phyloP scores from a whole-genome alignment of 495 filamentous ascomycete species.

The Hypoxylon perforatum region DNA sequence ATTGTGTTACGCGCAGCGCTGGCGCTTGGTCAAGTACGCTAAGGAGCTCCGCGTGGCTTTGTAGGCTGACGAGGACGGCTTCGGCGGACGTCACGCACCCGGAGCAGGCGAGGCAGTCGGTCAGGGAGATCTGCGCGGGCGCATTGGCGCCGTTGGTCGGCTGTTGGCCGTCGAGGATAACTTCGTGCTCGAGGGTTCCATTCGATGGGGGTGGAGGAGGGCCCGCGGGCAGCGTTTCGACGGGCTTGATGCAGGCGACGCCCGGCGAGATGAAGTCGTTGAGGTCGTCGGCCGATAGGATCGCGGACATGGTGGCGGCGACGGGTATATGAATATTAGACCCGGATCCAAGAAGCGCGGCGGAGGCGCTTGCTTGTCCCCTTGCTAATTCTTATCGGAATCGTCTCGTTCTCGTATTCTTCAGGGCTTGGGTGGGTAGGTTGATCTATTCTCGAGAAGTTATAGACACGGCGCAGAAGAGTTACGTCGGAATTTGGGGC shows the following conservation, averaged over 20 bases:
- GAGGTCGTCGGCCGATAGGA: slow-evolving; percentile 93
- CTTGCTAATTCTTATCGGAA: not conserved
- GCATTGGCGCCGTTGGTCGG: slow-evolving; percentile 50
- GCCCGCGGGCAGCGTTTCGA: slow-evolving; percentile 81
- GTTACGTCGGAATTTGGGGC: not conserved
- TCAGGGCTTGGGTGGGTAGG: not conserved
- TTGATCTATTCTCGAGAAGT: not conserved
- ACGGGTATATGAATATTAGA: slow-evolving; percentile 6
- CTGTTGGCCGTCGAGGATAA: slow-evolving; percentile 89
- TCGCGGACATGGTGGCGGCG: slow-evolving; percentile 82
- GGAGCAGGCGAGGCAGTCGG: slow-evolving; percentile 96
- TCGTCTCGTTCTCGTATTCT: not conserved
- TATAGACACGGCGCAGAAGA: not conserved
- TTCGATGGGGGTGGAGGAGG: slow-evolving; percentile 26
- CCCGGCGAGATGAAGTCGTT: slow-evolving; percentile 99
- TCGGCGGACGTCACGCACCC: slow-evolving; percentile 98
- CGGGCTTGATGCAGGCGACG: slow-evolving; percentile 96
- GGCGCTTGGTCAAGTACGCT: slow-evolving; percentile 77
- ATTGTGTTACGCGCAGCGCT: slow-evolving; percentile 53
- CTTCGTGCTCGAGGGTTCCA: slow-evolving; percentile 81
- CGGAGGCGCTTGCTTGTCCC: slow-evolving; percentile 20
- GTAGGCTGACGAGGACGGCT: slow-evolving; percentile 90
- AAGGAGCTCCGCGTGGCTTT: slow-evolving; percentile 92
- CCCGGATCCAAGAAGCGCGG: slow-evolving; percentile 10
- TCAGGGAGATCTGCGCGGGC: slow-evolving; percentile 91